Evolutionary conservation across 345 rosid genomes (phyloP).

Genomic region (Gossypium arboreum): DNA sequence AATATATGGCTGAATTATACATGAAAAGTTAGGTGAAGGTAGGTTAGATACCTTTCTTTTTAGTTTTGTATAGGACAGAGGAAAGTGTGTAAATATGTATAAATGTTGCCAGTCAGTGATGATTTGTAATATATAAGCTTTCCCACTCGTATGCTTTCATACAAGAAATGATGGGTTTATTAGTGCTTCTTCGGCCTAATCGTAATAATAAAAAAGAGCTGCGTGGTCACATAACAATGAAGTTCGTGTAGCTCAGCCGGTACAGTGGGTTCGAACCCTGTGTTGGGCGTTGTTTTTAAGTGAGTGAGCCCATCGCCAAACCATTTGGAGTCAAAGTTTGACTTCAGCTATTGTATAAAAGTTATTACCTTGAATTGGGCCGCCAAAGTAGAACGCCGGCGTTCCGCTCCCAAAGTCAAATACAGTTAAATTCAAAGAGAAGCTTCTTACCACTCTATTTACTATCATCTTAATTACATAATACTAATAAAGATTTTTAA

Average conservation of each 20-base stretch:
- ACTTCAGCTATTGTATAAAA: too few species aligned
- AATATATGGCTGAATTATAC: conserved; percentile 6
- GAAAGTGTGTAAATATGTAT: conserved; percentile 22
- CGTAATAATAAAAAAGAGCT: neutral
- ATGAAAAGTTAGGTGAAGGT: neutral
- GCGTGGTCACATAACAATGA: neutral
- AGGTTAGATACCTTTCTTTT: neutral
- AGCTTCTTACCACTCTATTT: too few species aligned
- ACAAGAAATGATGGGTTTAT: neutral
- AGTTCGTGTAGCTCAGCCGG: conserved; percentile 41
- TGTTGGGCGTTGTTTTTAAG: too few species aligned
- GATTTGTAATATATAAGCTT: neutral
- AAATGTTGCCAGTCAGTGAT: neutral
- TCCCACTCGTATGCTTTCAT: neutral
- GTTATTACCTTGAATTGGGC: too few species aligned
- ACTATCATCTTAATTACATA: too few species aligned
- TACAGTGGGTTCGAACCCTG: conserved; percentile 15
- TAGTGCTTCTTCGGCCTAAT: neutral
- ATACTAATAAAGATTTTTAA: too few species aligned
- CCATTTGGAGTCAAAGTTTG: too few species aligned
- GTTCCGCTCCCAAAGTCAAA: too few species aligned
- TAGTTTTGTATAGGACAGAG: neutral
- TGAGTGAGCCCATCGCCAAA: too few species aligned
- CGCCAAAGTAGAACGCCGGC: too few species aligned
- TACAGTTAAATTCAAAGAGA: too few species aligned